phyloP scores from a whole-genome alignment of 495 filamentous ascomycete genomes.

The Xanthoparmelia taractica region DNA sequence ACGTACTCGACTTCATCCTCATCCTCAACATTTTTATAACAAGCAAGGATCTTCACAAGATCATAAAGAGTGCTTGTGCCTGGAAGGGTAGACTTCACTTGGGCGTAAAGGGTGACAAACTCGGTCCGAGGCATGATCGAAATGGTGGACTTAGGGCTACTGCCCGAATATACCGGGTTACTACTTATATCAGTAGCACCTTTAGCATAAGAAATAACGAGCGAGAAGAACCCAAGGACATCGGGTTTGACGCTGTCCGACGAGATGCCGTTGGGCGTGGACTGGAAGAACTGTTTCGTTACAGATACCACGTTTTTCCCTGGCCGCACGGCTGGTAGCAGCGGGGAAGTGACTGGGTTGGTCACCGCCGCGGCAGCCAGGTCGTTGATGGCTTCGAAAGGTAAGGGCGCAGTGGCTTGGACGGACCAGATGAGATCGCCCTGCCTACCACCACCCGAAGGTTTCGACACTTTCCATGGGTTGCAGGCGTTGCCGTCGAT shows the following conservation, averaged over 20 bases:
- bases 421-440: constrained; percentile 9
- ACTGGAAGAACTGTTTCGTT: constrained; percentile 21
- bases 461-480: constrained; percentile 20
- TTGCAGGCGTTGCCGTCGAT: constrained; percentile 22
- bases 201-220: constrained; percentile 26
- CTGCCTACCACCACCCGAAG: background rate
- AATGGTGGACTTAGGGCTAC: constrained; percentile 13
- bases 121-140: constrained; percentile 27
- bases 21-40: constrained; percentile 24
- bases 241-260: constrained; percentile 18
- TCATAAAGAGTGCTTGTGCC: constrained; percentile 15
- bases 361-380: constrained; percentile 11
- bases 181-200: background rate
- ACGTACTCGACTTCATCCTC: constrained; percentile 14
- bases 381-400: constrained; percentile 23
- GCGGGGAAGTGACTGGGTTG: background rate
- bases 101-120: constrained; percentile 21
- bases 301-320: constrained; percentile 16
- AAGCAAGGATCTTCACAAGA: constrained; percentile 22
- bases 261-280: constrained; percentile 16
- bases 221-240: constrained; percentile 24
- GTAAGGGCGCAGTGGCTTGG: constrained; percentile 25
- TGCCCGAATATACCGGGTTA: background rate
- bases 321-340: constrained; percentile 1
- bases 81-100: constrained; percentile 17